Evolutionary conservation across 2,329 filamentous ascomycete species (phyloP), one percentile per base, ranked within the genome.

Genomic region (Alternaria gansuensis): DNA sequence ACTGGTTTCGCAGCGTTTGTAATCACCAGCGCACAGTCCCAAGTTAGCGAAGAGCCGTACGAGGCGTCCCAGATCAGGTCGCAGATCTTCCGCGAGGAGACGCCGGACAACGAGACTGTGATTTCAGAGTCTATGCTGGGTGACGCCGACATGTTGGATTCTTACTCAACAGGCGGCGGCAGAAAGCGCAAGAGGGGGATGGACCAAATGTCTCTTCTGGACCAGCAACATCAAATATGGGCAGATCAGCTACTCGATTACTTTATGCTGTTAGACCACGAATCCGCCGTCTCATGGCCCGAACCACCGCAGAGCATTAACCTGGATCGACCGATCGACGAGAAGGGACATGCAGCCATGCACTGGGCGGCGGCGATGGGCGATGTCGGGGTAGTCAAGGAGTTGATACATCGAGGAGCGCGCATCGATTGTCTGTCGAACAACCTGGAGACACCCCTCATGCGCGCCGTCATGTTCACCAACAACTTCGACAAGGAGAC

Each of bases 321-420:
- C 72, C 88, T 96, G 5, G 90, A 99, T 77, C 91, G 92, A 76
- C 84, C 89, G n/a, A 97, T 99, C 63, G 95, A 99, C 75, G 90
- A 93, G 41, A 93, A 96, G 70, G 89, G 90, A 9, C 93, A 98
- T 73, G 96, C 93, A 2, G 93, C 94, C 5, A 85, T 99, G 66
- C 95, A 99, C 75, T 99, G 95, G 95, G 95, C 93, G 17, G 93
- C 92, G 52, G 92, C 95, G 24, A 99, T 99, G 94, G 95, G 95
- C 58, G 95, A 98, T 67, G 83, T 97, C 29, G 91, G 94, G 48
- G 91, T 98, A 14, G 92, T 97, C 62, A 92, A 90, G 76, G 90
- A 96, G 76, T 83, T 99, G 17, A 90, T 95, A 68, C 85, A 88
- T 39, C 92, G 93, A 60, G 89, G 91, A 40, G 93, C 94, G 10